Evolutionary conservation across 495 filamentous ascomycete genomes (phyloP).

Genomic region (Antarctomyces pellizariae): DNA sequence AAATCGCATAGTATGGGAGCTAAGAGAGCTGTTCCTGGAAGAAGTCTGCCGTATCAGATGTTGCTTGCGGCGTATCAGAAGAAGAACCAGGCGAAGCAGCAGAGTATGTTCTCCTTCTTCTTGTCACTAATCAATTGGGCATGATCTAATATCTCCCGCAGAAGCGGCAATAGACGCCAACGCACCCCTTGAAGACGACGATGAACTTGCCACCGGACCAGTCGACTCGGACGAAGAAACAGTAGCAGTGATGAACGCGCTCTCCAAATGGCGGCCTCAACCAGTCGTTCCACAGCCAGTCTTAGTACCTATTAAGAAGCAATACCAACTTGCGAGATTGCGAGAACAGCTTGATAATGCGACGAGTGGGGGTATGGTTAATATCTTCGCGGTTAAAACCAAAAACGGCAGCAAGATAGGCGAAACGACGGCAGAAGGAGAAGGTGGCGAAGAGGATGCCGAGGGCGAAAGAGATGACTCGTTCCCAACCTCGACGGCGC

Average conservation of each 20-base stretch:
- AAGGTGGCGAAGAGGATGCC: too few relatives aligned
- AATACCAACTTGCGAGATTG: constrained; percentile 66
- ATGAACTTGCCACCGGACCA: constrained; percentile 41
- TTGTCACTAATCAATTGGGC: constrained; percentile 1
- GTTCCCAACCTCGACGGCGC: too few relatives aligned
- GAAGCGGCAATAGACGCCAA: constrained; percentile 86
- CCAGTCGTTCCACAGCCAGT: constrained; percentile 44
- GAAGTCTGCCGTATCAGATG: constrained; percentile 87
- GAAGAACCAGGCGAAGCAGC: constrained; percentile 94
- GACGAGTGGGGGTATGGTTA: constrained; percentile 28
- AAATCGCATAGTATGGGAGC: constrained; percentile 95
- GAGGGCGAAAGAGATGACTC: too few relatives aligned
- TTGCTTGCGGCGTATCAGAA: constrained; percentile 87
- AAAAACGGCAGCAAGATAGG: constrained; percentile 18
- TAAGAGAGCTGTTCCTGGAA: constrained; percentile 72
- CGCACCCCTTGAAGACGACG: constrained; percentile 74
- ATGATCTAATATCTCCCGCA: constrained; percentile 17
- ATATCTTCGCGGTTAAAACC: constrained; percentile 35
- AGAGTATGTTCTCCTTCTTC: constrained; percentile 34
- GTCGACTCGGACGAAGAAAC: constrained; percentile 90
- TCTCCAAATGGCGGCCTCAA: constrained; percentile 48
- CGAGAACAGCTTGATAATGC: constrained; percentile 75
- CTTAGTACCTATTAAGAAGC: constrained; percentile 38
- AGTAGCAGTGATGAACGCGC: constrained; percentile 63
- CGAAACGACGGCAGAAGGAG: too few relatives aligned